These are phyloP conservation scores for Paulownia fortunei DNA, from an alignment of 257 asterid species.

Conservation along the genomic window DNA sequence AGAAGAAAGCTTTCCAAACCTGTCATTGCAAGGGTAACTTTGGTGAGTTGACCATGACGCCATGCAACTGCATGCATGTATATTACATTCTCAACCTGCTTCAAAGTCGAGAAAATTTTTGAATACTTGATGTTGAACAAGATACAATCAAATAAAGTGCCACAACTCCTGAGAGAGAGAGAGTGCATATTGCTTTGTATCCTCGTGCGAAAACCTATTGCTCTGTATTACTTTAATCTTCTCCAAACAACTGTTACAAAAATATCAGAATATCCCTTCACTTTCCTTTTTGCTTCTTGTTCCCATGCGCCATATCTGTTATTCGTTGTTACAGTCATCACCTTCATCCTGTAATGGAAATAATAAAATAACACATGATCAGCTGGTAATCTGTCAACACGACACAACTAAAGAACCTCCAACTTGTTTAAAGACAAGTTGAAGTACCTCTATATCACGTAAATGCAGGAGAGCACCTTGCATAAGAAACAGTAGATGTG, in stretches of 20 bases:
- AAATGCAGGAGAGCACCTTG: neutral
- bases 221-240: neutral
- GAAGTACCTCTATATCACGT: conserved; percentile 6
- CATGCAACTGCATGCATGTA: neutral
- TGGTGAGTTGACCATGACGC: neutral
- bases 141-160: neutral
- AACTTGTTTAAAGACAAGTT: neutral
- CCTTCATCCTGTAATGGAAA: neutral
- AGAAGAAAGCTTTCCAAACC: conserved; percentile 14
- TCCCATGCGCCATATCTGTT: neutral
- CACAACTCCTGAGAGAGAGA: neutral
- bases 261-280: neutral
- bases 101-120: neutral
- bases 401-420: neutral
- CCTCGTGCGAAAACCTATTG: neutral
- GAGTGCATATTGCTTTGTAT: neutral
- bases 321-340: neutral
- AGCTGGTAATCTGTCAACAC: neutral
- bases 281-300: neutral
- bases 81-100: neutral
- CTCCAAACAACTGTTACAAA: neutral
- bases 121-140: neutral
- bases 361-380: neutral
- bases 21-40: conserved; percentile 9
- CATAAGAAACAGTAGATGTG: neutral